A percentile compares a stretch with the other conserved stretches of the same genome.
phyloP scores from a whole-genome alignment of 768 basidiomycete genomes.

The Suillus tomentosus region DNA sequence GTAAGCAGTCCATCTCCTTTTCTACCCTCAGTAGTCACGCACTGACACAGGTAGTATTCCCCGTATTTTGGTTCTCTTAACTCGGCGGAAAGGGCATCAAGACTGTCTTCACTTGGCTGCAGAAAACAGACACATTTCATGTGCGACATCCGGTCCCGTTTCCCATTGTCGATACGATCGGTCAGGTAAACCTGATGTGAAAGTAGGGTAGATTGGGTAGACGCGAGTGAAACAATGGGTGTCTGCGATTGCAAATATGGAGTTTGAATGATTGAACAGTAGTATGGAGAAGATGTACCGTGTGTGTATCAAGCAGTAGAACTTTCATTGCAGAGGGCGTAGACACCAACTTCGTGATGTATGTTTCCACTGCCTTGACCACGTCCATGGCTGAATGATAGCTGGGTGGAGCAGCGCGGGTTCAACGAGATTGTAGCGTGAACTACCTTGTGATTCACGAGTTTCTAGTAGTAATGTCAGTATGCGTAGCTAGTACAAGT shows the following conservation, averaged over 20 bases:
- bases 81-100: conserved; percentile 82
- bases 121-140: conserved; percentile 98
- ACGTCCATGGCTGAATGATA: conserved; percentile 71
- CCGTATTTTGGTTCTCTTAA: conserved; percentile 91
- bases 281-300: conserved; percentile 51
- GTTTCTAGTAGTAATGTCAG: background rate
- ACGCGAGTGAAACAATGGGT: conserved; percentile 91
- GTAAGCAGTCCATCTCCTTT: conserved; percentile 21
- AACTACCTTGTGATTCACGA: background rate
- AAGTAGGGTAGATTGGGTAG: conserved; percentile 90
- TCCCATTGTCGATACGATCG: conserved; percentile 94
- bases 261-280: background rate
- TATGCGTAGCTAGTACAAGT: background rate
- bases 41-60: conserved; percentile 99
- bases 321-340: conserved; percentile 93
- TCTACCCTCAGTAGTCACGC: conserved; percentile 53
- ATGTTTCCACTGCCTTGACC: conserved; percentile 92
- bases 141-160: conserved; percentile 89
- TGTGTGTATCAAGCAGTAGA: conserved; percentile 90
- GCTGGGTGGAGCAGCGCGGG: background rate
- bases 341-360: conserved; percentile 86
- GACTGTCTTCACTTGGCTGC: conserved; percentile 76
- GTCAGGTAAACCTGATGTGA: conserved; percentile 98
- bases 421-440: background rate
- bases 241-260: conserved; percentile 53